Base-by-base conservation (phyloP, 2,329 filamentous ascomycete species). In the Celoporthe dispersa region DNA sequence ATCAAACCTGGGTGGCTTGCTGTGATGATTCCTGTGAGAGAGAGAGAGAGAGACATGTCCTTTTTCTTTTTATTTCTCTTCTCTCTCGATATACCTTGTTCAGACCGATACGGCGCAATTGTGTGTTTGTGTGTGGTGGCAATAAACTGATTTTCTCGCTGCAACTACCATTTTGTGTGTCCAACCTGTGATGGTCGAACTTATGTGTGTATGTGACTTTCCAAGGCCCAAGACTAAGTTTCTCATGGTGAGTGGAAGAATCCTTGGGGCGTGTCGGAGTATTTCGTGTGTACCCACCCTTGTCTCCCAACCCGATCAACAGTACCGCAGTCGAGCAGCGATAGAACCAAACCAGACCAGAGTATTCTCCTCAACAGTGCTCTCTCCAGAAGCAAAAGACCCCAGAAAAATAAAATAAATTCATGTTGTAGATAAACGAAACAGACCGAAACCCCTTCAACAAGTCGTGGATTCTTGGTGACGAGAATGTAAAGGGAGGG, bases 91-190 rank as follows among this genome's bases (percentile, higher is more conserved):
- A 57, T 57, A 57, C 53, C 57, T 37, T 60, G 33, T 60, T 35
- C 33, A 33, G 57, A 37, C 33, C 16, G 57, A 60, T 60, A 60
- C 33, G 57, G 57, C 57, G 57, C 57, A 60, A 37, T 19, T n/a
- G 5, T 14, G 16, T 55, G 57, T 33, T 25, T 33, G 44, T n/a
- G 5, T 14, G 16, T 55, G 57, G 57, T 25, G 57, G 57, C 57
- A 60, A 35, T 60, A 60, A 60, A 60, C 57, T 60, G 57, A 57
- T 57, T 57, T 57, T 31, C n/a, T 57, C 12, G 25, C 25, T 57
- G 53, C 25, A 8, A 31, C 25, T 57, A 57, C 53, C 51, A 8
- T 57, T 31, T 28, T 55, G 41, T 28, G 16, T 57, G 53, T 33
- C 5, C 53, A 57, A 31, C 22, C 9, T n/a, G 28, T 57, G 53